A percentile compares a stretch with the other conserved stretches of the same genome.
phyloP scores from a whole-genome alignment of 176 grass and related monocot species.

The Guadua angustifolia region DNA sequence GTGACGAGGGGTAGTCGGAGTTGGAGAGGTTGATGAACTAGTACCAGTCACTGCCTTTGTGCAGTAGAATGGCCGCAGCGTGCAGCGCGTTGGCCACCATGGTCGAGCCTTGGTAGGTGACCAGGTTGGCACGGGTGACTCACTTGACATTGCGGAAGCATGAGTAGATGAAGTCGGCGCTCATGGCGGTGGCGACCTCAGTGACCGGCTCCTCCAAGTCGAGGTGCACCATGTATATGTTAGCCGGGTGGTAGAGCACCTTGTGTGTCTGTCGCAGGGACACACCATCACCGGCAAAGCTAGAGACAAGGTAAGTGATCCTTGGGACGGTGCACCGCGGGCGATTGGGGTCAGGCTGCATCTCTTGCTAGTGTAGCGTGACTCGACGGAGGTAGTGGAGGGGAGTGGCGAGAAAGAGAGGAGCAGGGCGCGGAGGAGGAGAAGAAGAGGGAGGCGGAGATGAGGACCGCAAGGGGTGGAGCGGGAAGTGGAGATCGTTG shows the following conservation, averaged over 20 bases:
- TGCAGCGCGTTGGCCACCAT: slow-evolving; percentile 95
- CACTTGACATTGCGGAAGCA: slow-evolving; percentile 69
- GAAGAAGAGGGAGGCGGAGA: too few relatives aligned
- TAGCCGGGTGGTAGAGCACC: slow-evolving; percentile 74
- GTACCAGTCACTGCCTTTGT: slow-evolving; percentile 33
- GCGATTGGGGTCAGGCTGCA: too few relatives aligned
- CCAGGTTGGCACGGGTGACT: slow-evolving; percentile 74
- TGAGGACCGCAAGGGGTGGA: too few relatives aligned
- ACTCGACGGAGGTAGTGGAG: too few relatives aligned
- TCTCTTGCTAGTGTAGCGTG: too few relatives aligned
- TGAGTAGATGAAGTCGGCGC: slow-evolving; percentile 58
- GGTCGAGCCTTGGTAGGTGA: slow-evolving; percentile 84
- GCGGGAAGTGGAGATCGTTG: too few relatives aligned
- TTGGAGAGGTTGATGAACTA: too few relatives aligned
- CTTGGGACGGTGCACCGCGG: too few relatives aligned
- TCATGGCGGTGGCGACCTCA: slow-evolving; percentile 55
- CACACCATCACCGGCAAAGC: slow-evolving; percentile 66
- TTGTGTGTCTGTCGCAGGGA: slow-evolving; percentile 65
- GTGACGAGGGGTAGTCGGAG: too few relatives aligned
- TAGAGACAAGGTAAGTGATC: slow-evolving; percentile 86
- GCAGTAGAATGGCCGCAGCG: slow-evolving; percentile 73
- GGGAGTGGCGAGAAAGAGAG: too few relatives aligned
- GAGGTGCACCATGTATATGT: slow-evolving; percentile 78
- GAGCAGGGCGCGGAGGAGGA: too few relatives aligned
- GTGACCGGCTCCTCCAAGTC: slow-evolving; percentile 76